Base-by-base conservation (phyloP, 2,329 filamentous ascomycete genomes). In the Fusarium subglutinans region DNA sequence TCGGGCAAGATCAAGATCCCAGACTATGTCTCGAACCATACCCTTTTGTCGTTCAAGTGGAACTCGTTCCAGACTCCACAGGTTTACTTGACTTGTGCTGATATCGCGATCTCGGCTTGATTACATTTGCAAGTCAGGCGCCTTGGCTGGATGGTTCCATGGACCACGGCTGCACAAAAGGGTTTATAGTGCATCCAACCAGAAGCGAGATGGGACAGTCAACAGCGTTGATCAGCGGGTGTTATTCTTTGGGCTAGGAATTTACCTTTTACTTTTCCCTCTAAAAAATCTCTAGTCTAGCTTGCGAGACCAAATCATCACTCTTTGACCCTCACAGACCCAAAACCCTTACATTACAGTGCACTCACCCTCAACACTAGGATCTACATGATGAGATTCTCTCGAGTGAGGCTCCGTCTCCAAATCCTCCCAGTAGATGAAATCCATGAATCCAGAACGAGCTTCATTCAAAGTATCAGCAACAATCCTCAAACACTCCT, bases 1-100 rank as follows among this genome's bases (percentile, higher is more conserved):
- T 85, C 85, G 20, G 87, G 87, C 80, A 84, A 85, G 80, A 83
- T 89, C 75, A 83, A 83, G 77, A 82, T 88, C 35, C 87, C 87
- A 2, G 80, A 87, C 44, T 87, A 85, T 70, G 72, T 79, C 6
- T 86, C 86, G 0, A 81, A 84, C 57, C 87, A 89, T 73, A 89
- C 87, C 0, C 79, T 89, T 28, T 80, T 89, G 1, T 86, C 85
- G 0, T 86, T 87, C 77, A 84, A 85, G 64, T 89, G 87, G 87
- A 89, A 89, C 79, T 84, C 86, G 1, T 89, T 84, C 78, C 86
- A 89, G 79, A 89, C 87, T 0, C 81, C 82, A 1, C 87, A 89
- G 79, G 82, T 89, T 13, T 89, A 89, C 74, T 81, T 89, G 8
- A 84, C 82, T 8, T 89, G 87, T 70, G 86, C 87, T 5, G 87